phyloP scores from a whole-genome alignment of 441 rosid species.

The Gossypium trilobum region DNA sequence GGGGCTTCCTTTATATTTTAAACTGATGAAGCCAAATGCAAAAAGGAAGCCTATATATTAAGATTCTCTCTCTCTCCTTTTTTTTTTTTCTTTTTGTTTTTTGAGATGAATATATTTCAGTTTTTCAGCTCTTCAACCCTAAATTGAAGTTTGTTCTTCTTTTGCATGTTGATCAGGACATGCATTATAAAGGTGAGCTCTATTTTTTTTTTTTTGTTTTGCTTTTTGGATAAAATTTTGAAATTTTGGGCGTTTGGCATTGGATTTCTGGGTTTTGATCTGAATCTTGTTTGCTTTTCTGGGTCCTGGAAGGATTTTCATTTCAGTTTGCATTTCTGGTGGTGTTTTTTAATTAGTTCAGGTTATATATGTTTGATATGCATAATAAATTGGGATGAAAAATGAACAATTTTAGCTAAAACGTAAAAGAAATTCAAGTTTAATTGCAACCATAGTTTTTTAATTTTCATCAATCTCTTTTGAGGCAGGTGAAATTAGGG shows the following conservation, averaged over 20 bases:
- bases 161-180: conserved; percentile 33
- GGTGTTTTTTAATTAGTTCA: not conserved
- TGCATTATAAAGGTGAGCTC: conserved; percentile 34
- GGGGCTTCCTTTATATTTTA: conserved; percentile 14
- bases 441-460: not conserved
- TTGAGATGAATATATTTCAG: not conserved
- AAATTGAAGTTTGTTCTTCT: conserved; percentile 8
- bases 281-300: not conserved
- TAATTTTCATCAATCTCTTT: not conserved
- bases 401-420: not conserved
- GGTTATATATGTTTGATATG: not conserved
- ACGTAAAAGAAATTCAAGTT: not conserved
- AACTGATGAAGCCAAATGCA: conserved; percentile 11
- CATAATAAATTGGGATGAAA: not conserved
- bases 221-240: not conserved
- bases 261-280: conserved; percentile 16
- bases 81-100: not conserved
- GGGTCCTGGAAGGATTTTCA: conserved; percentile 17
- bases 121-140: conserved; percentile 12
- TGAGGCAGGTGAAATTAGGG: not conserved
- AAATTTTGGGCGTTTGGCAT: not conserved
- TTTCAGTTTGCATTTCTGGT: conserved; percentile 17
- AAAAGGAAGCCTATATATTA: not conserved
- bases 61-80: not conserved
- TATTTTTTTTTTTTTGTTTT: not conserved